Evolutionary conservation across 805 yeast species (phyloP), one percentile per base, ranked within the genome.

Genomic region (Kazachstania martiniae): DNA sequence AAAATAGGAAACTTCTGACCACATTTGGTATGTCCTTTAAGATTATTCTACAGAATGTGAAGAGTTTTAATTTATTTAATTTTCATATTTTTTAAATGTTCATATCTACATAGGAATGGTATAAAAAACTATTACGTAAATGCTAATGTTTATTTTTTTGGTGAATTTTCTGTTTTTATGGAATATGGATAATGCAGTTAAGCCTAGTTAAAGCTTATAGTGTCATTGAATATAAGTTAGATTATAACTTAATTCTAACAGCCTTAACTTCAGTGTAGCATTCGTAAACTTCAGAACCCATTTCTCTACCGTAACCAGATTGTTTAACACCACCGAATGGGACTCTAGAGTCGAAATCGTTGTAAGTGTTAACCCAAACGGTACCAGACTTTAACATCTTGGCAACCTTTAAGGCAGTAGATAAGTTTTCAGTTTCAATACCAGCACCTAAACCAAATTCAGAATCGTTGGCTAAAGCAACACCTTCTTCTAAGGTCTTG

Each of bases 261-360:
- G 84, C 82, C 63, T 79, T 80, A 42, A 66, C 67, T 59, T 78
- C 85, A 37, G 80, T 72, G 68, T 79, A 80, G 64, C 74, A 73
- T 44, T 77, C 84, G 43, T 77, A 68, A 32, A 80, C 85, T 54
- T 79, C 86, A 29, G 60, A 59, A 61, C 91, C 91, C 87, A 80
- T 77, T 66, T 80, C 91, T 67, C 84, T 76, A 58, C 91, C 91
- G 56, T 78, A 70, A 59, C 89, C 89, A 40, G 83, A 74, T 62
- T 77, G 77, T 53, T 77, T 76, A 65, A 62, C 77, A 53, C 89
- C 89, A 58, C 89, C 89, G 52, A 80, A 80, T 62, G 89, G 87
- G 56, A 77, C 80, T 56, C 68, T 63, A 33, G 69, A 72, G 53
- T 79, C 74, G 71, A 79, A 77, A 55, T 77, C 85, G 52, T 79